These are phyloP conservation scores for Endothia cerciana DNA, from an alignment of 2,329 filamentous ascomycete genomes.

Conservation along the genomic window DNA sequence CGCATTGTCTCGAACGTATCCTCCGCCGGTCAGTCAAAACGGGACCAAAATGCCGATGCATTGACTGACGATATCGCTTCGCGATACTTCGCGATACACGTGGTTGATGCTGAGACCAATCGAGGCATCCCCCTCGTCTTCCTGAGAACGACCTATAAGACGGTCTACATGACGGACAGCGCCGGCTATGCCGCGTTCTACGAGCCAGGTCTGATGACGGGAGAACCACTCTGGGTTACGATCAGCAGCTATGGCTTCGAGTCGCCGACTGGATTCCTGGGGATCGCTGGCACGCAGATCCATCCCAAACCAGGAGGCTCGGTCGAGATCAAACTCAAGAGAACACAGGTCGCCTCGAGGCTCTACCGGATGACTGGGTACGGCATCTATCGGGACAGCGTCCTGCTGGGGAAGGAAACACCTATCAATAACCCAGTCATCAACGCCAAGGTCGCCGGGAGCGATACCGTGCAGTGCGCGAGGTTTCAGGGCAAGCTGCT, in stretches of 20 bases:
- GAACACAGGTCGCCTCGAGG: slow-evolving; percentile 24
- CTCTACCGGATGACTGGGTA: slow-evolving; percentile 27
- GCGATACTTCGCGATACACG: slow-evolving; percentile 22
- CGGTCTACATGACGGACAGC: slow-evolving; percentile 28
- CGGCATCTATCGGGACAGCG: slow-evolving; percentile 26
- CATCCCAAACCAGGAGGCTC: slow-evolving; percentile 12
- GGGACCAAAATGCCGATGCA: slow-evolving; percentile 7
- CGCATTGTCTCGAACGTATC: slow-evolving; percentile 23
- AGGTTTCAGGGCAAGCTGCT: slow-evolving; percentile 22
- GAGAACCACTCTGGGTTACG: slow-evolving; percentile 26
- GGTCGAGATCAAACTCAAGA: slow-evolving; percentile 26
- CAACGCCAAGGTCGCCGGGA: slow-evolving; percentile 27
- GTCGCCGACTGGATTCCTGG: slow-evolving; percentile 25
- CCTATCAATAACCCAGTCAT: slow-evolving; percentile 17
- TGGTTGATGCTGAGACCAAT: slow-evolving; percentile 20
- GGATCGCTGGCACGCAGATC: slow-evolving; percentile 19
- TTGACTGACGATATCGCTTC: background rate
- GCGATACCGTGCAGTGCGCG: slow-evolving; percentile 28
- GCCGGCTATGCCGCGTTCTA: slow-evolving; percentile 29
- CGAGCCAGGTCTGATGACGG: slow-evolving; percentile 27
- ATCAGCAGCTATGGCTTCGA: slow-evolving; percentile 29
- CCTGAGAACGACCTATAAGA: slow-evolving; percentile 25
- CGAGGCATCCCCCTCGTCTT: slow-evolving; percentile 26
- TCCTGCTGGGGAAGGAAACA: slow-evolving; percentile 21
- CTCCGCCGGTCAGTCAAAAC: slow-evolving; percentile 9